Evolutionary conservation across 768 basidiomycete species (phyloP).

Genomic region (Gloeopeniophorella convolvens): DNA sequence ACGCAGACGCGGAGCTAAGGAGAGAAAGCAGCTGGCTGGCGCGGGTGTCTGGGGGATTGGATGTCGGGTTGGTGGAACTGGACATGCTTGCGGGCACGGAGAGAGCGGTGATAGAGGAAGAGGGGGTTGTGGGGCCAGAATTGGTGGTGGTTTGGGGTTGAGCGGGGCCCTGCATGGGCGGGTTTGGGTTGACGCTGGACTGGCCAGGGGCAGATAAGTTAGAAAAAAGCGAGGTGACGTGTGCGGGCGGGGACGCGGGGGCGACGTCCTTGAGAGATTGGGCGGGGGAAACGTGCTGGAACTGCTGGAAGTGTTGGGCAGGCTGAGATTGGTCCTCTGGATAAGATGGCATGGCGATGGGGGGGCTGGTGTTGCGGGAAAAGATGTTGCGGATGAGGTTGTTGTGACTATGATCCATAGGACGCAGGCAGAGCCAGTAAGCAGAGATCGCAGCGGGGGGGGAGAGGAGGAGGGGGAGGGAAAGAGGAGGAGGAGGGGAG

Average conservation of each 20-base stretch:
- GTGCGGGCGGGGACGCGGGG: constrained; percentile 43
- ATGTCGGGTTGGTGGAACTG: constrained; percentile 32
- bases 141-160: constrained; percentile 27
- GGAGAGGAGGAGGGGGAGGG: background rate
- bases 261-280: constrained; percentile 33
- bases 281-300: constrained; percentile 30
- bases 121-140: constrained; percentile 39
- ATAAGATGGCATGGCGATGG: constrained; percentile 12
- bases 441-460: constrained; percentile 2
- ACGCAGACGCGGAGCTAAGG: constrained; percentile 44
- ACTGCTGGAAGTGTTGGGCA: constrained; percentile 18
- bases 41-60: constrained; percentile 21
- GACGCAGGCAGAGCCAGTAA: background rate
- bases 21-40: constrained; percentile 72
- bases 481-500: background rate
- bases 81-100: constrained; percentile 36
- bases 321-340: constrained; percentile 16
- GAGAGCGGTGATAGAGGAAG: constrained; percentile 36
- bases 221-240: constrained; percentile 67
- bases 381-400: constrained; percentile 20
- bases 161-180: constrained; percentile 21
- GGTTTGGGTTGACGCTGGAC: constrained; percentile 32
- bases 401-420: constrained; percentile 19
- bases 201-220: constrained; percentile 38
- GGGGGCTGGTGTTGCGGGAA: constrained; percentile 21